Conservation (phyloP, 1,139 yeast species). For the Meyerozyma athensensis region DNA sequence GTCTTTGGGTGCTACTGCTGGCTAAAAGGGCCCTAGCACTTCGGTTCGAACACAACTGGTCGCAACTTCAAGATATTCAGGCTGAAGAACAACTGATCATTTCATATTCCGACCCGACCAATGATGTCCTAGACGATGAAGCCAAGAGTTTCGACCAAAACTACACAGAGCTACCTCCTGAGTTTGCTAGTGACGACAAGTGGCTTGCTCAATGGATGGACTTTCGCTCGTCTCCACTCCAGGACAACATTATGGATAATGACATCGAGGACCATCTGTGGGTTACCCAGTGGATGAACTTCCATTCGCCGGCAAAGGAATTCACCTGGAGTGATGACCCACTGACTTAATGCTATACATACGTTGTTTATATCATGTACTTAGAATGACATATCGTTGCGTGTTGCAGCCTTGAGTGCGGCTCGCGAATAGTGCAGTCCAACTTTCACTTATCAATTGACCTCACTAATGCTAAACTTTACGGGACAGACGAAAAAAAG, state of each 20-base stretch:
- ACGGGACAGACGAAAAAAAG: conserved; percentile 62
- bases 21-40: conserved; percentile 49
- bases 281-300: not conserved
- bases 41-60: conserved; percentile 40
- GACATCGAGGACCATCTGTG: not conserved
- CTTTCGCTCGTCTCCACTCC: not conserved
- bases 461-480: conserved; percentile 46
- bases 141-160: too few relatives aligned
- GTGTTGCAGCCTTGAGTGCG: not conserved
- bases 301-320: not conserved
- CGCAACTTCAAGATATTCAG: conserved; percentile 38
- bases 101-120: too few relatives aligned
- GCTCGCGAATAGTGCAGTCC: not conserved
- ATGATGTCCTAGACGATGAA: too few relatives aligned
- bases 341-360: too few relatives aligned
- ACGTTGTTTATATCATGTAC: not conserved
- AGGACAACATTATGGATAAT: not conserved
- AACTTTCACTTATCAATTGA: not conserved
- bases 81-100: too few relatives aligned
- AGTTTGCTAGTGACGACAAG: not conserved
- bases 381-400: not conserved
- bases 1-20: conserved; percentile 60
- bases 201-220: conserved; percentile 1
- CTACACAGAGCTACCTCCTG: too few relatives aligned
- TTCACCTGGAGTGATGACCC: not conserved